Percentiles rank a stretch among this genome's conserved stretches.
Conservation (phyloP, 2,329 filamentous ascomycete genomes). For the Penicillium hordei region DNA sequence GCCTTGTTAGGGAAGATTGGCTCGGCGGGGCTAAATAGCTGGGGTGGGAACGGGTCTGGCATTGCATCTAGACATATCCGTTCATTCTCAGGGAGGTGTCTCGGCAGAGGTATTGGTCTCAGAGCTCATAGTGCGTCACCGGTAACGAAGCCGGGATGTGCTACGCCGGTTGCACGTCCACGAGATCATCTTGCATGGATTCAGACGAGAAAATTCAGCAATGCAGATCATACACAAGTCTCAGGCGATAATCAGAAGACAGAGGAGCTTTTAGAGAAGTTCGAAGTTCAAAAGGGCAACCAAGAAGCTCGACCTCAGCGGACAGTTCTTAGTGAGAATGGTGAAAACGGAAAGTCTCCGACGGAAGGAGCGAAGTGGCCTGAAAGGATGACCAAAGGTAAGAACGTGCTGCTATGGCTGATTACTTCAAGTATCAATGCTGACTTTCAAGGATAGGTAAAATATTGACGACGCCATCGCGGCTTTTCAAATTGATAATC, state of each 20-base stretch:
- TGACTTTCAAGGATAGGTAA: constrained; percentile 56
- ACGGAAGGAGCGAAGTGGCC: constrained; percentile 23
- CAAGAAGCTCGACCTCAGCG: constrained; percentile 25
- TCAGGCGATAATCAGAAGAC: constrained; percentile 33
- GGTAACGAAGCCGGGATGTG: not conserved
- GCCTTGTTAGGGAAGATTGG: constrained; percentile 2
- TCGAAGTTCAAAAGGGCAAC: constrained; percentile 38
- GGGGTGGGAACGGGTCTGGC: not conserved
- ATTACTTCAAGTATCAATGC: not conserved
- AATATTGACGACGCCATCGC: constrained; percentile 75
- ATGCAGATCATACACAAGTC: constrained; percentile 18
- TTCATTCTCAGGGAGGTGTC: not conserved
- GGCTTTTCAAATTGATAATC: constrained; percentile 76
- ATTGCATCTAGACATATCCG: not conserved
- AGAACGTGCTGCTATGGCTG: not conserved
- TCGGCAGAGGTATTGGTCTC: not conserved
- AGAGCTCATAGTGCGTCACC: not conserved
- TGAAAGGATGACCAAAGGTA: constrained; percentile 63
- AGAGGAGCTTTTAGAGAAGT: constrained; percentile 37
- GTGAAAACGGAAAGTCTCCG: constrained; percentile 19
- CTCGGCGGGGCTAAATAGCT: not conserved
- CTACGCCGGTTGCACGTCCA: not conserved
- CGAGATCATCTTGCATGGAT: not conserved
- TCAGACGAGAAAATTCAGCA: constrained; percentile 18
- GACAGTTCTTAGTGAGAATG: constrained; percentile 30